Evolutionary conservation across 352 stramenopile genomes (phyloP), one percentile per base, ranked within the genome.

Genomic region (Phytophthora fragariae): DNA sequence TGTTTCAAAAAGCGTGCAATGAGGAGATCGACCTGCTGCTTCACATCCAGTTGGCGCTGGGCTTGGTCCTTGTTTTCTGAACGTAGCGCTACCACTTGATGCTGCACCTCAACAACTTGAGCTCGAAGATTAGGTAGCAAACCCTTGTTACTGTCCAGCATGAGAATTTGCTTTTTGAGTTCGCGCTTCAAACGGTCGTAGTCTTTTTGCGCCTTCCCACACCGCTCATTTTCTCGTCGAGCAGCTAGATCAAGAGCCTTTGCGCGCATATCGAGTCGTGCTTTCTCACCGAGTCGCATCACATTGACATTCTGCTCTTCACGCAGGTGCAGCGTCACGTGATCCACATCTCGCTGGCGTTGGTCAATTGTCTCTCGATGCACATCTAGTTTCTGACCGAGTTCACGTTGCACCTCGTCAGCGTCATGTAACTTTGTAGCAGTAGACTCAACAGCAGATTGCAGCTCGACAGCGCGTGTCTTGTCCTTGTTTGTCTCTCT

Each of bases 361-460:
- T 98, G 89, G 57, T 97, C 91, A 53, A 98, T 94, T 52, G 89
- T 98, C 7, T 97, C 88, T 41, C 92, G 85, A 70, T 98, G 92
- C 5, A 97, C 77, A 19, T 98, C 91, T 11, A 98, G 72, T 62
- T 97, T 97, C 69, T 95, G 90, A 31, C 72, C 63, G 7, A 97
- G 79, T 57, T 95, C 92, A 21, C 84, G 86, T 53, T 91, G 83
- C 10, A 97, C 76, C 62, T 94, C 88, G 5, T 97, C 88, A 10
- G 84, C 81, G 29, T 97, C 93, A 29, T 85, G 83, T 31, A 87
- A 68, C 68, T 94, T 94, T 12, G 35, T 19, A 9, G 72, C 77
- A 29, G 93, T 89, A 3, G 68, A 55, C 5, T 85, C 78, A 5
- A 88, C 56, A 31, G 70, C 55, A 33, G 70, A 33, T 39, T 95